These are phyloP conservation scores for Lasiodiplodia theobromae DNA, from an alignment of 2,329 filamentous ascomycete species.

Conservation along the genomic window DNA sequence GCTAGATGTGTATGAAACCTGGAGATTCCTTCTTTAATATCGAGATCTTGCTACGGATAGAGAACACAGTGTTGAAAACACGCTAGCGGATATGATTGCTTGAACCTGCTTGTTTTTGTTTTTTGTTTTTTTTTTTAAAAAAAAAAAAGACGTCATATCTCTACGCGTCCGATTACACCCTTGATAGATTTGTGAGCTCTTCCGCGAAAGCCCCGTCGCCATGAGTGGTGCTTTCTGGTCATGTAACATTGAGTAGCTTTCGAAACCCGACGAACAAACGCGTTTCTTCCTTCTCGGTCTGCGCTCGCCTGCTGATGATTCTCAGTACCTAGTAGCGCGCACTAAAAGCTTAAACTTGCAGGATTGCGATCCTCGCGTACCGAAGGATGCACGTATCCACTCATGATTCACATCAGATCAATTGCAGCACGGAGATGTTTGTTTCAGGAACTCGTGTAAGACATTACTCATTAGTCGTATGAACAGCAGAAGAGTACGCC, in stretches of 20 bases:
- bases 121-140: too few relatives aligned
- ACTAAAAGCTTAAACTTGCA: neutral
- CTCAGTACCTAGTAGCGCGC: neutral
- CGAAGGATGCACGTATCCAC: neutral
- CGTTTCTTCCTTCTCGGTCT: neutral
- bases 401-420: neutral
- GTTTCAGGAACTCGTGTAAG: neutral
- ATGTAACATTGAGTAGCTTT: neutral
- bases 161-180: too few relatives aligned
- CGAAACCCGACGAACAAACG: neutral
- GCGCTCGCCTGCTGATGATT: neutral
- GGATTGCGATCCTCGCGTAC: neutral
- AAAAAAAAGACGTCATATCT: too few relatives aligned
- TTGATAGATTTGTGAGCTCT: too few relatives aligned
- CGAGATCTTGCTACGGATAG: too few relatives aligned
- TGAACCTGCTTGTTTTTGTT: too few relatives aligned
- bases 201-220: too few relatives aligned
- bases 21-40: too few relatives aligned
- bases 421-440: neutral
- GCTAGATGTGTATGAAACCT: too few relatives aligned
- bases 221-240: too few relatives aligned
- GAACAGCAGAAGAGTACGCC: conserved; percentile 17
- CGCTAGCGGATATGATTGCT: too few relatives aligned
- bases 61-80: too few relatives aligned
- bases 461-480: conserved; percentile 24